Base-by-base conservation (phyloP, 1,284 basidiomycete genomes). In the Anthracocystis panici-leucophaei region DNA sequence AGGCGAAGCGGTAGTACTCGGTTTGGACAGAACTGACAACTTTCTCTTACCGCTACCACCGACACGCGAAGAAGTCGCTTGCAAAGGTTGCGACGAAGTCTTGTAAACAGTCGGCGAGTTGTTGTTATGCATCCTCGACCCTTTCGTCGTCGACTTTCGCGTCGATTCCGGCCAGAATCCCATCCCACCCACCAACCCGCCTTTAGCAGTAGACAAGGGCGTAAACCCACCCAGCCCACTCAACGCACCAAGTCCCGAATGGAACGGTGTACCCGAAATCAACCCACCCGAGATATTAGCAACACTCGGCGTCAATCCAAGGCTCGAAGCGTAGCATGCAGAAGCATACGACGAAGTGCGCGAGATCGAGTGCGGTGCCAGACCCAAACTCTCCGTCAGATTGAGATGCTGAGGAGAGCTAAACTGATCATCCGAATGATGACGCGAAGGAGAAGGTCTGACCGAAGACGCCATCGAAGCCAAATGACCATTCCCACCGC, bases 331-430 rank as follows among this genome's bases (percentile, higher is more conserved):
- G 57, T 81, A 69, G 60, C 62, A 63, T 3, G 44, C 71, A 27
- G 66, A 71, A 25, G 45, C 57, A 20, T 53, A 67, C 46, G 57
- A 61, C 44, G 68, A 73, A 18, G 48, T 70, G 65, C 66, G 77
- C 12, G 67, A 66, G 44, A 76, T 76, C 27, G 81, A 81, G 52
- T 83, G 82, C 8, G 82, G 82, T 38, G 82, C 82, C 8, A 83
- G 52, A 0, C 82, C 82, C 4, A 83, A 57, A 18, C 58, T 65
- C 46, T 83, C 79, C n/a, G 82, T 81, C 11, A 83, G 65, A 29
- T 81, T 81, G 29, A 79, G 75, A 45, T 83, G 82, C 52, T 82
- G 80, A 2, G 82, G 82, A 6, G 79, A 81, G 31, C 72, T 76
- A 66, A 83, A 83, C 42, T 81, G 79, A 41, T 80, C 79, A 50